These are phyloP conservation scores for Psilocybe sp. DNA, from an alignment of 768 basidiomycete species.

Conservation along the genomic window DNA sequence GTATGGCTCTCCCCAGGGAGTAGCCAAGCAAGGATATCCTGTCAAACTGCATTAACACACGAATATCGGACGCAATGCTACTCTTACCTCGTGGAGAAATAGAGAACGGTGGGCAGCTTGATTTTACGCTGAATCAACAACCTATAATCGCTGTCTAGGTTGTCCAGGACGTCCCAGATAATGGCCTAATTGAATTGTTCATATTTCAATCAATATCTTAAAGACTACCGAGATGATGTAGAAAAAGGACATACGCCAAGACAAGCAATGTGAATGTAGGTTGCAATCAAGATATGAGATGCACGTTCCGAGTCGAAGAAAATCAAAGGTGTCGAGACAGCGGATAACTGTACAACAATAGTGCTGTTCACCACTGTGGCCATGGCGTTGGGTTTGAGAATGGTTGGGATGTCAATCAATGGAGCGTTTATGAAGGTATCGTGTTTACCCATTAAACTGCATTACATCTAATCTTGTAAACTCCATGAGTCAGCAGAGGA, in stretches of 20 bases:
- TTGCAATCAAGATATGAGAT: constrained; percentile 3
- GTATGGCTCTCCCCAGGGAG: constrained; percentile 11
- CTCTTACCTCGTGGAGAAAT: constrained; percentile 13
- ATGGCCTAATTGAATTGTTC: constrained; percentile 6
- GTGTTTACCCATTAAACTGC: no score
- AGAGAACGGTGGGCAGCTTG: constrained; percentile 10
- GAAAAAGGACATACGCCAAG: constrained; percentile 1
- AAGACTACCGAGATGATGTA: constrained; percentile 3
- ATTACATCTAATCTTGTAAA: no score
- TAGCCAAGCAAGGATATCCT: constrained; percentile 14
- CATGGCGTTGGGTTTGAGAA: no score
- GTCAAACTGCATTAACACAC: not conserved
- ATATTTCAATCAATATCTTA: not conserved
- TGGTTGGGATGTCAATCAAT: no score
- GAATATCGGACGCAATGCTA: not conserved
- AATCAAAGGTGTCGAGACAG: constrained; percentile 7
- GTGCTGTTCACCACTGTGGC: no score
- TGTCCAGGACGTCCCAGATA: constrained; percentile 13
- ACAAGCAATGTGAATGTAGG: constrained; percentile 7
- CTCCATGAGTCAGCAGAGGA: no score
- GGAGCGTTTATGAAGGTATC: no score
- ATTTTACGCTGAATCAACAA: constrained; percentile 6
- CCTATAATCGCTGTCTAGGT: constrained; percentile 9
- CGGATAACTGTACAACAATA: not conserved
- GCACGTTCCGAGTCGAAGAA: constrained; percentile 4